Base-by-base conservation (phyloP, 2,329 filamentous ascomycete species). In the Neophaeococcomyces mojaviensis region DNA sequence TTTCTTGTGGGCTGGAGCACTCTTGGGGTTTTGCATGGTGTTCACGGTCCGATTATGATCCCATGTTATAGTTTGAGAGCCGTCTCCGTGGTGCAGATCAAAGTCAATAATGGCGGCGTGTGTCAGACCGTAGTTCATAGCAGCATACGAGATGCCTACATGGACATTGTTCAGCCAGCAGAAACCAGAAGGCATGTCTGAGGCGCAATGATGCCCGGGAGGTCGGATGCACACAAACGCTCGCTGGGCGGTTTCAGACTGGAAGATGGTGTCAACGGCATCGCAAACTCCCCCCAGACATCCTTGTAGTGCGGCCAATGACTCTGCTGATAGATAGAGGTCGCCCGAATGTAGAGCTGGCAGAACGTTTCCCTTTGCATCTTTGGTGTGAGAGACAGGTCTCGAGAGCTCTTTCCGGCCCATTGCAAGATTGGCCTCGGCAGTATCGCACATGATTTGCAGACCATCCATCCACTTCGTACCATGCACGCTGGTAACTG, bases 101-200 rank as follows among this genome's bases (percentile, higher is more conserved):
- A 94, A 90, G 61, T 95, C 88, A 53, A 94, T 80, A 51, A 94
- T 97, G 9, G 88, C 92, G 0, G 89, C 90, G 63, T 98, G 92
- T 0, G 90, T 97, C 22, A 97, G 69, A 0, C 85, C 88, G 60
- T 98, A 85, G 32, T 77, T 78, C 51, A 90, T 79, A 16, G 87
- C 82, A 9, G 83, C 90, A 63, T 98, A 86, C 64, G 94, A 86
- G 54, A 98, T 95, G 0, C 90, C 92, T 18, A 98, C 87, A 61
- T 97, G 90, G 1, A 98, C 88, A 61, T 98, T 98, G 65, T 98
- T 98, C 41, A 98, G 70, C 90, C 92, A 98, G 68, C 92, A 98
- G 62, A 98, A 98, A 0, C 92, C 92, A 2, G 90, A 96, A 0
- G 92, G 92, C 57, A 84, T 83, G 40, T 84, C 79, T 3, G 87